Base-by-base conservation (phyloP, 2,329 filamentous ascomycete species). In the Colletotrichum salicis region DNA sequence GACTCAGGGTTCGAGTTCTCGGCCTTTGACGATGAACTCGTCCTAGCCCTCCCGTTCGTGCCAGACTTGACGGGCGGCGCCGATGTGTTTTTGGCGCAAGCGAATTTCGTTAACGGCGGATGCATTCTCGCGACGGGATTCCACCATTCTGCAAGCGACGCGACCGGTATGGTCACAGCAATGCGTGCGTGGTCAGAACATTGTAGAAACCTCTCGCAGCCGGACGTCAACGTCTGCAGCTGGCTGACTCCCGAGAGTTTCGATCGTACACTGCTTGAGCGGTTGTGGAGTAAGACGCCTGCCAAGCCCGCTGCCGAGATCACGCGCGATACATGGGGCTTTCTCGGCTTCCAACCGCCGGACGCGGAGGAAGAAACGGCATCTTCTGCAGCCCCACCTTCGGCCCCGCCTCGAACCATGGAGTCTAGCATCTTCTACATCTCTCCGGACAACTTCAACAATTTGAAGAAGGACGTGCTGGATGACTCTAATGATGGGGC, bases 171-270 rank as follows among this genome's bases (percentile, higher is more conserved):
- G 56, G 76, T 80, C 52, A 69, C 76, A 0, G 75, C 77, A 3
- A 69, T 80, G 29, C 77, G 74, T 33, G 78, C 75, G 1, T 80
- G 78, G 79, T 78, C 79, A 2, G 79, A 80, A 58, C 75, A 76
- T 58, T 80, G 78, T n/a, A 65, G 77, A 56, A 78, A 70, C 65
- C 22, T 79, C 4, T 75, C 77, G n/a, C 51, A 7, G 10, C 24
- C 51, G 5, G 31, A 45, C 3, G n/a, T 7, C 31, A 31, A 58
- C 15, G 37, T 77, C 73, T 80, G 76, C 64, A 70, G 74, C 24
- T 80, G 78, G 78, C 70, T 73, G 37, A 74, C 78, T 10, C 76
- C 77, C 0, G 78, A 80, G 52, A 80, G 78, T 56, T 78, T 79
- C 57, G 78, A 80, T 22, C 77, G 76, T 62, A 77, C 74, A 24